Percentiles rank a stretch among this genome's conserved stretches.
phyloP scores from a whole-genome alignment of 768 basidiomycete species.

The Lactifluus echinatus region DNA sequence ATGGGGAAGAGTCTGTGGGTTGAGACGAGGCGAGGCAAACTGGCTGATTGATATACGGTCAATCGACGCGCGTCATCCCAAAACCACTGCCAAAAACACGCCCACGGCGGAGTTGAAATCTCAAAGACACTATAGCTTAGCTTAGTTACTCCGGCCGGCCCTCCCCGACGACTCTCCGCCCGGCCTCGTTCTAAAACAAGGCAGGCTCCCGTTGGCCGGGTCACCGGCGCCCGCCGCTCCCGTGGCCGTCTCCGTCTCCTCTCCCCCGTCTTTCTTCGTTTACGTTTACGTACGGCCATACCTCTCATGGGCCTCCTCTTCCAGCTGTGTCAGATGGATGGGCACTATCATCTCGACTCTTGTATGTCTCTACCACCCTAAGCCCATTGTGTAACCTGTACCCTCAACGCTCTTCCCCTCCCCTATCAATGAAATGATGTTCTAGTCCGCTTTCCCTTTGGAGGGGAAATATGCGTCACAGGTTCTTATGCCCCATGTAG shows the following conservation, averaged over 20 bases:
- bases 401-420: not conserved
- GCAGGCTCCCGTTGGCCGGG: not conserved
- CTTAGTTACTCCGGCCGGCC: not conserved
- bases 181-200: slow-evolving; percentile 12
- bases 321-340: no score
- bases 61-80: slow-evolving; percentile 16
- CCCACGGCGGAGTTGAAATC: slow-evolving; percentile 5
- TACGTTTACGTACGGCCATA: no score
- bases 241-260: no score
- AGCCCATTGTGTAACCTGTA: not conserved
- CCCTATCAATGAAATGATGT: not conserved
- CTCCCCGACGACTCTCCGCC: slow-evolving; percentile 4
- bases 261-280: no score
- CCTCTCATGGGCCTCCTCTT: no score
- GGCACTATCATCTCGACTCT: no score
- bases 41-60: not conserved
- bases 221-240: no score
- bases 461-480: not conserved
- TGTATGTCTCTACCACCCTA: not conserved
- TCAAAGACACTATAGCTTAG: no score
- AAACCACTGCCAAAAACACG: not conserved
- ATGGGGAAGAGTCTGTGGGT: no score
- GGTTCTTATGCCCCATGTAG: not conserved
- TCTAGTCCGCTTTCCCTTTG: not conserved
- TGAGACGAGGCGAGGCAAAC: no score